A percentile compares a stretch with the other conserved stretches of the same genome.
Evolutionary conservation across 352 stramenopile genomes (phyloP).

Genomic region (Globisporangium paddicum): DNA sequence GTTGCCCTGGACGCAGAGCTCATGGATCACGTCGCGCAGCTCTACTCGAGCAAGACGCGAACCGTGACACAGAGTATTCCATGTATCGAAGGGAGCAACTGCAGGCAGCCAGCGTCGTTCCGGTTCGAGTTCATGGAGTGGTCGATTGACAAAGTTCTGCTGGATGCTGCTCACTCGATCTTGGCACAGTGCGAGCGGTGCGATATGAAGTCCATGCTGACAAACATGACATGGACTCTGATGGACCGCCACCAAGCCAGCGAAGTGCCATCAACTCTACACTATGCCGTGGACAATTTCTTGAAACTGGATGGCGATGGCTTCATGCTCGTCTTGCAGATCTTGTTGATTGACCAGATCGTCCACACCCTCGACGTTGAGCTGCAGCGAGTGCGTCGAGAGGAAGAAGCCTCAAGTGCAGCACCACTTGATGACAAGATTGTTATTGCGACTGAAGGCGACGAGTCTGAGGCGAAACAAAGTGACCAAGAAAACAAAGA

Average conservation of each 20-base stretch:
- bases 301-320: constrained; percentile 60
- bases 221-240: constrained; percentile 39
- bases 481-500: constrained; percentile 4
- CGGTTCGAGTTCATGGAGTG: constrained; percentile 84
- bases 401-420: constrained; percentile 18
- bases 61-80: constrained; percentile 64
- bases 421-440: not conserved
- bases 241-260: constrained; percentile 25
- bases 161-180: constrained; percentile 67
- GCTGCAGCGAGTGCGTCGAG: constrained; percentile 35
- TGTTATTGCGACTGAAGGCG: not conserved
- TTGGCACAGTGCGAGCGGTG: constrained; percentile 57
- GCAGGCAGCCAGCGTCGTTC: constrained; percentile 55
- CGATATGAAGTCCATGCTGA: constrained; percentile 72
- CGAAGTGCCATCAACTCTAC: not conserved
- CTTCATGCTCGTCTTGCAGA: constrained; percentile 72
- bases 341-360: constrained; percentile 79
- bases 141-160: constrained; percentile 63
- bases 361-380: constrained; percentile 56
- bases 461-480: constrained; percentile 15
- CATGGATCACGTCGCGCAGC: constrained; percentile 63
- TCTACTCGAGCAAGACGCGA: constrained; percentile 73
- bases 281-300: constrained; percentile 48
- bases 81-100: constrained; percentile 71
- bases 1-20: constrained; percentile 74